A percentile compares a stretch with the other conserved stretches of the same genome.
phyloP scores from a whole-genome alignment of 2,329 filamentous ascomycete genomes.

The Sporothrix protearum region DNA sequence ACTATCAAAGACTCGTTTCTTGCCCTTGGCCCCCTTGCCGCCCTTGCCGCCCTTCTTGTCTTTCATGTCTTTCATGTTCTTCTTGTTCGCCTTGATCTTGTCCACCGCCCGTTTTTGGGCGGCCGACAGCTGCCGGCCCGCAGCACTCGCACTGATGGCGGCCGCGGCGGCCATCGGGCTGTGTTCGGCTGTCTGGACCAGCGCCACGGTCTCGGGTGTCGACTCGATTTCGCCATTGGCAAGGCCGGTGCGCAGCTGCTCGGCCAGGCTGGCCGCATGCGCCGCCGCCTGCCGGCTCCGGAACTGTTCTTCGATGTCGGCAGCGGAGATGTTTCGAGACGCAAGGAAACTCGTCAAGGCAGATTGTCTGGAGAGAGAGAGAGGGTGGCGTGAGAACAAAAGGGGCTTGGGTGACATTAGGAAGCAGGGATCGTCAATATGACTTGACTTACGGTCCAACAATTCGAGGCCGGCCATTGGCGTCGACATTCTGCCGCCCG shows the following conservation, averaged over 20 bases:
- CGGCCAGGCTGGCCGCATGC: slow-evolving; percentile 31
- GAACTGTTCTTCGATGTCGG: slow-evolving; percentile 51
- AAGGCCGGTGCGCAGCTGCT: slow-evolving; percentile 28
- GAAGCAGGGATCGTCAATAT: no score
- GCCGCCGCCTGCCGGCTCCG: slow-evolving; percentile 46
- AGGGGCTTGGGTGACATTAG: no score
- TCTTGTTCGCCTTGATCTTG: slow-evolving; percentile 59
- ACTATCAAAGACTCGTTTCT: slow-evolving; percentile 39
- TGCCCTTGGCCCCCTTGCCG: slow-evolving; percentile 44
- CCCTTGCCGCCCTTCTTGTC: slow-evolving; percentile 46
- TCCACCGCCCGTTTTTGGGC: slow-evolving; percentile 46
- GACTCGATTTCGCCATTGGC: slow-evolving; percentile 10
- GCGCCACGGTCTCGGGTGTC: neutral
- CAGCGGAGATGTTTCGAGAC: slow-evolving; percentile 69
- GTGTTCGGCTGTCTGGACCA: neutral
- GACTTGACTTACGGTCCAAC: slow-evolving; percentile 37
- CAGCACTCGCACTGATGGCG: slow-evolving; percentile 44
- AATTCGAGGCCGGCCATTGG: slow-evolving; percentile 27
- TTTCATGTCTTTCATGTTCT: slow-evolving; percentile 43
- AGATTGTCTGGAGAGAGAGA: slow-evolving; percentile 40
- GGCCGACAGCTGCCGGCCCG: slow-evolving; percentile 41
- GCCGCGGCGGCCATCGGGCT: neutral
- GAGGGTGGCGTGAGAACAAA: no score
- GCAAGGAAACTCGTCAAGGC: slow-evolving; percentile 54
- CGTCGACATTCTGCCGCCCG: slow-evolving; percentile 12